phyloP scores from a whole-genome alignment of 2,329 filamentous ascomycete species.

The Davidsoniella eucalypti region DNA sequence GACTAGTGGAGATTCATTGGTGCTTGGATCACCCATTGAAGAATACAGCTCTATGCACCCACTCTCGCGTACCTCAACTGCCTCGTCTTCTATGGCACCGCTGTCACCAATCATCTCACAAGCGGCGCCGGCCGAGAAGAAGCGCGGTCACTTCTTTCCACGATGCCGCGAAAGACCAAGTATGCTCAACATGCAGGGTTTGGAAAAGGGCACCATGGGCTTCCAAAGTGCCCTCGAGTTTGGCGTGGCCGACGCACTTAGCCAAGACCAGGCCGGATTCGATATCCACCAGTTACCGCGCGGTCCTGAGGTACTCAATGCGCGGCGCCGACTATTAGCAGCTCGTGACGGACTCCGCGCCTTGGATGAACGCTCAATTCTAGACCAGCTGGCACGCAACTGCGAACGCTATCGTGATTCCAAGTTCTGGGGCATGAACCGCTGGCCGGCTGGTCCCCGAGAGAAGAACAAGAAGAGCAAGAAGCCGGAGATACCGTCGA shows the following conservation, averaged over 20 bases:
- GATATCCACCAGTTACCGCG: conserved; percentile 36
- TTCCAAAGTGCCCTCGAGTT: conserved; percentile 53
- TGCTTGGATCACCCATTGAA: conserved; percentile 4
- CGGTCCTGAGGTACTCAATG: conserved; percentile 36
- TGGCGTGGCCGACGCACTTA: conserved; percentile 44
- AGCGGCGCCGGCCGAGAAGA: conserved; percentile 23
- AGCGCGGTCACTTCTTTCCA: conserved; percentile 40
- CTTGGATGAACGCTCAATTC: conserved; percentile 38
- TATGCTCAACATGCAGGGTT: conserved; percentile 56
- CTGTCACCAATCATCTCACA: conserved; percentile 6
- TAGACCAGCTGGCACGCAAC: conserved; percentile 42
- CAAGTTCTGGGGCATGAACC: conserved; percentile 30
- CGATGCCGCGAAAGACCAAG: conserved; percentile 46
- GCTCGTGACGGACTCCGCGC: conserved; percentile 36
- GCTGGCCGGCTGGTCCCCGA: conserved; percentile 15
- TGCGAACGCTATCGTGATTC: conserved; percentile 38
- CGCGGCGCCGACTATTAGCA: conserved; percentile 39
- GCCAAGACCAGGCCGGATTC: conserved; percentile 45
- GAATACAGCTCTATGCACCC: conserved; percentile 3
- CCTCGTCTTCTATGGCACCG: conserved; percentile 24
- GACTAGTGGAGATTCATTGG: conserved; percentile 5
- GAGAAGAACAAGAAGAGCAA: background rate
- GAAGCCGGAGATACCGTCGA: conserved; percentile 8
- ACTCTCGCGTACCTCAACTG: conserved; percentile 8
- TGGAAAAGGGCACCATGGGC: conserved; percentile 55